phyloP scores from a whole-genome alignment of 169 alveolate genomes.

The Haemoproteus tartakovskyi region DNA sequence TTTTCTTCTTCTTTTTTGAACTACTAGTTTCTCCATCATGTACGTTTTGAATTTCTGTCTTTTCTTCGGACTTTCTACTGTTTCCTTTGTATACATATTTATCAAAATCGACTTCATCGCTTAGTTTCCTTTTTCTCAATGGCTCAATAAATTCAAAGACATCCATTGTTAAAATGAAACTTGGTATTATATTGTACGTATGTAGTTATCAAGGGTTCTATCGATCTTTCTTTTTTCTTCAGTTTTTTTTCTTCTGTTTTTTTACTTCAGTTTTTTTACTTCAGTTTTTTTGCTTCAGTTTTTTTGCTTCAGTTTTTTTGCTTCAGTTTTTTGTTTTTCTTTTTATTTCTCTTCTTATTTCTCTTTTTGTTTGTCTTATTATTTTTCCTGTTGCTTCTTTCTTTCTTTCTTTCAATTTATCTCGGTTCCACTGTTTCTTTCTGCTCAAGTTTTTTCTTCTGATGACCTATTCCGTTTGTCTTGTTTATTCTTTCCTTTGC shows the following conservation, averaged over 20 bases:
- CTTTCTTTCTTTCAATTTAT: neutral
- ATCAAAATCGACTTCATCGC: constrained; percentile 27
- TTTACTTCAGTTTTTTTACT: too few species aligned
- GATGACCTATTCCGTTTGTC: too few species aligned
- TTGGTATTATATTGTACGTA: neutral
- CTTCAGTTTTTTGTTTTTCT: neutral
- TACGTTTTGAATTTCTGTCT: constrained; percentile 1
- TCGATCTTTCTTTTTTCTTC: neutral
- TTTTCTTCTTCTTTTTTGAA: constrained; percentile 34
- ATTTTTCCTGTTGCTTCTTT: neutral
- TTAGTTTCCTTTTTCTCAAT: constrained; percentile 36
- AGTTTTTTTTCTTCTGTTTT: too few species aligned
- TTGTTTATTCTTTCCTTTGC: too few species aligned
- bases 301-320: neutral
- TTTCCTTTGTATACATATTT: constrained; percentile 48
- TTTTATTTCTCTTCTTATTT: neutral
- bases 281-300: neutral
- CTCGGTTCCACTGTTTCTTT: too few species aligned
- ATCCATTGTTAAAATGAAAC: constrained; percentile 13
- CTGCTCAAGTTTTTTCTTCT: too few species aligned
- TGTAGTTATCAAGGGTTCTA: neutral
- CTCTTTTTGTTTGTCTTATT: neutral
- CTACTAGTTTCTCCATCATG: too few species aligned
- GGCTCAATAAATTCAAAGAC: constrained; percentile 58
- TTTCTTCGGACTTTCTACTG: constrained; percentile 10